phyloP scores from a whole-genome alignment of 2,329 filamentous ascomycete genomes.

The Stagonosporopsis cucurbitacearum region DNA sequence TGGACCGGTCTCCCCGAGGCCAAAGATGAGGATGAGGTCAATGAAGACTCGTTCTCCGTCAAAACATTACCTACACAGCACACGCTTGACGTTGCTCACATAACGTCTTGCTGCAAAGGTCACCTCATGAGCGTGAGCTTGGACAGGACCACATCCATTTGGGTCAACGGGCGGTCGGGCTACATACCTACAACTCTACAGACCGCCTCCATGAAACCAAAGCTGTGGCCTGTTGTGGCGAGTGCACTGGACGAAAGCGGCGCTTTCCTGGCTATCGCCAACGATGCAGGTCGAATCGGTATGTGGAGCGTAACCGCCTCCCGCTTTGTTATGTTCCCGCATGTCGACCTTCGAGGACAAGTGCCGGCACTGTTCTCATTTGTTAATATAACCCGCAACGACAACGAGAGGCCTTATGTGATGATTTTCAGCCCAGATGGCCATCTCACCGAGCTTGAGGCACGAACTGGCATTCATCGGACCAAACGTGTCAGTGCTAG shows the following conservation, averaged over 20 bases:
- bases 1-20: conserved; percentile 64
- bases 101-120: conserved; percentile 68
- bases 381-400: conserved; percentile 39
- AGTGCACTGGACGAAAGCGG: conserved; percentile 70
- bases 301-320: conserved; percentile 69
- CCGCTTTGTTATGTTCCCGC: conserved; percentile 61
- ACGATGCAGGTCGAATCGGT: conserved; percentile 62
- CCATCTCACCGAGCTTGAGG: conserved; percentile 64
- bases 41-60: conserved; percentile 63
- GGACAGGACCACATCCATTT: conserved; percentile 71
- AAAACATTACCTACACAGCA: conserved; percentile 69
- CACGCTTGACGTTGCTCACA: conserved; percentile 70
- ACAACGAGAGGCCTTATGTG: conserved; percentile 51
- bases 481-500: conserved; percentile 39
- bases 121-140: conserved; percentile 73
- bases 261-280: conserved; percentile 71
- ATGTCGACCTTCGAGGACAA: conserved; percentile 63
- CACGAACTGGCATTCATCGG: conserved; percentile 51
- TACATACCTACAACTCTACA: conserved; percentile 41
- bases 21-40: conserved; percentile 55
- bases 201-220: conserved; percentile 44
- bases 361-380: conserved; percentile 69
- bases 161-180: conserved; percentile 51
- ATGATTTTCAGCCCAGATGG: conserved; percentile 71
- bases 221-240: conserved; percentile 59